These are phyloP conservation scores for Neoarthrinium moseri DNA, from an alignment of 2,329 filamentous ascomycete genomes.

Conservation along the genomic window DNA sequence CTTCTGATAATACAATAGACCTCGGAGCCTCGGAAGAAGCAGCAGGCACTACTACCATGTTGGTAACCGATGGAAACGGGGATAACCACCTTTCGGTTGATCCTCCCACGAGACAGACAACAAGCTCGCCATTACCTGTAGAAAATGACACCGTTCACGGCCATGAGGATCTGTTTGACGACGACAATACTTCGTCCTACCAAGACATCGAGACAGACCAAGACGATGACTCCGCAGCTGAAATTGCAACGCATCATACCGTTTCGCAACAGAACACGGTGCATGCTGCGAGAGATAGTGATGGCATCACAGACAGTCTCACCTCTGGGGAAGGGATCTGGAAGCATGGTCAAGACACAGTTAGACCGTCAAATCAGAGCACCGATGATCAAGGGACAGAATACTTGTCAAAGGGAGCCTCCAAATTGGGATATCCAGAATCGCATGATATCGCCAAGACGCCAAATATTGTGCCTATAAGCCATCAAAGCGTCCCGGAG, in stretches of 20 bases:
- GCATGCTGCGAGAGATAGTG: background rate
- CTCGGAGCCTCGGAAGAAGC: too few relatives aligned
- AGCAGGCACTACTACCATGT: too few relatives aligned
- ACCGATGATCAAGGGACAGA: background rate
- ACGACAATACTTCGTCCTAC: conserved; percentile 13
- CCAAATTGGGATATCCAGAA: too few relatives aligned
- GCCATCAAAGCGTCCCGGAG: background rate
- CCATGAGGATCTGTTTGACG: conserved; percentile 31
- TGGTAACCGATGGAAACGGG: too few relatives aligned
- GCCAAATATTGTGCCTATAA: conserved; percentile 1
- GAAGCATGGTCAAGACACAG: too few relatives aligned
- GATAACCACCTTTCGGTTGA: background rate
- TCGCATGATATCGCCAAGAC: background rate
- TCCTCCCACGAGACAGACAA: conserved; percentile 1
- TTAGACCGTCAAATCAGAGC: background rate
- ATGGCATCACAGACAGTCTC: background rate
- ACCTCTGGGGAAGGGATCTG: background rate
- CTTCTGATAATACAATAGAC: too few relatives aligned
- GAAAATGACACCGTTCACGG: conserved; percentile 32
- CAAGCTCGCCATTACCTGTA: conserved; percentile 16
- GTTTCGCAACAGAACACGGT: too few relatives aligned
- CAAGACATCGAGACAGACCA: too few relatives aligned
- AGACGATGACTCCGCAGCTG: background rate
- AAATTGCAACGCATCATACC: background rate
- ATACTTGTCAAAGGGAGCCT: too few relatives aligned